Evolutionary conservation across 306 rosid genomes (phyloP).

Genomic region (Dalbergia cultrata): DNA sequence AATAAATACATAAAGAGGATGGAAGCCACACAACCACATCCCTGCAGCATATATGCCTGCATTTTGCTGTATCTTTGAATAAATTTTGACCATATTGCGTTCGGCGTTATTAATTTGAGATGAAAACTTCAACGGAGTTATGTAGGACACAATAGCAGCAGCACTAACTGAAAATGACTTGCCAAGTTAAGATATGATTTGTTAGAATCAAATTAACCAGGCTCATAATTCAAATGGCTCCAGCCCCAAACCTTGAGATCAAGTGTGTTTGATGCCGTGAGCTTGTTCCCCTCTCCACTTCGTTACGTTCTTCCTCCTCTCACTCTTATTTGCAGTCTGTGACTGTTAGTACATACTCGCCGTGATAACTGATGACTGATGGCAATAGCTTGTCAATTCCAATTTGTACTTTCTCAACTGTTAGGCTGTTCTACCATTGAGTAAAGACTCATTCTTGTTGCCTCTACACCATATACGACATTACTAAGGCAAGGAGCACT

Average conservation of each 20-base stretch:
- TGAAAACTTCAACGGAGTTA: no score
- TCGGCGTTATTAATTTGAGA: no score
- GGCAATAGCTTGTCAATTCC: constrained; percentile 48
- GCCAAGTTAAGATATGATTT: neutral
- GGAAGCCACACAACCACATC: neutral
- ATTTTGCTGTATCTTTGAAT: constrained; percentile 11
- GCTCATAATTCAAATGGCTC: neutral
- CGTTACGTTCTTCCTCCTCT: neutral
- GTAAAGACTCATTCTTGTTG: constrained; percentile 51
- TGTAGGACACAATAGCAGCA: neutral
- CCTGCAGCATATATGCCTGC: constrained; percentile 13
- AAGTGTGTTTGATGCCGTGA: constrained; percentile 34
- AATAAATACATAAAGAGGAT: no score
- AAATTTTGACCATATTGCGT: neutral
- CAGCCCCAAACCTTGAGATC: neutral
- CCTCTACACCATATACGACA: constrained; percentile 44
- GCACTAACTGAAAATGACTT: neutral
- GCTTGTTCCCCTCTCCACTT: constrained; percentile 21
- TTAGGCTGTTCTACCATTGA: constrained; percentile 43
- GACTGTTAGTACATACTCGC: constrained; percentile 52
- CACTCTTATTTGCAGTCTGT: constrained; percentile 42
- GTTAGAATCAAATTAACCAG: neutral
- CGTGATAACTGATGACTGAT: constrained; percentile 38
- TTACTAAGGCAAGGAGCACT: constrained; percentile 15
- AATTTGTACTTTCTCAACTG: constrained; percentile 46